These are phyloP conservation scores for Panellus pusillus DNA, from an alignment of 768 basidiomycete species.

Conservation along the genomic window DNA sequence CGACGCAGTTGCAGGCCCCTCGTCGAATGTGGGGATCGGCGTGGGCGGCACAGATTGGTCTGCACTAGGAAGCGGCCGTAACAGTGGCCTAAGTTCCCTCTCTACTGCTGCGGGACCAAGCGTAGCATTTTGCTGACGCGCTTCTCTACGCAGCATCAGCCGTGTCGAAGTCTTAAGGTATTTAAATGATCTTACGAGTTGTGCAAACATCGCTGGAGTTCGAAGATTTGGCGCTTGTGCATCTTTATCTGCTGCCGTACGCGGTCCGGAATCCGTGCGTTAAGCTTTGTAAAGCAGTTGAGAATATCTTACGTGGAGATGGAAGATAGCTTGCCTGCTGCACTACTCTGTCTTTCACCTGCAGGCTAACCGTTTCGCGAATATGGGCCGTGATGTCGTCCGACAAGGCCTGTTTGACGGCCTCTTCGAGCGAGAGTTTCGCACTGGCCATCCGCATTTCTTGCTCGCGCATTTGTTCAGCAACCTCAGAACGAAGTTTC, in stretches of 20 bases:
- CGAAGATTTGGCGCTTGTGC: slow-evolving; percentile 43
- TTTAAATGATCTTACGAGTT: slow-evolving; percentile 43
- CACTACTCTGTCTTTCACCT: slow-evolving; percentile 43
- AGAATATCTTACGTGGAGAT: neutral
- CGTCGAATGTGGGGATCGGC: slow-evolving; percentile 14
- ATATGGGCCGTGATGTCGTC: slow-evolving; percentile 40
- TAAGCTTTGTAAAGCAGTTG: slow-evolving; percentile 33
- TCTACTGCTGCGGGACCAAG: slow-evolving; percentile 36
- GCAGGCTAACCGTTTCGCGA: slow-evolving; percentile 31
- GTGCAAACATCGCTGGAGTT: slow-evolving; percentile 43
- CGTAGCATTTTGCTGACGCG: slow-evolving; percentile 42
- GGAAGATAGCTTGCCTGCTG: slow-evolving; percentile 36
- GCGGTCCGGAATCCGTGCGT: slow-evolving; percentile 41
- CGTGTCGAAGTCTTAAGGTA: neutral
- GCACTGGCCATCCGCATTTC: slow-evolving; percentile 38
- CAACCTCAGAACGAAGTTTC: slow-evolving; percentile 36
- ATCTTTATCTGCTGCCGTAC: slow-evolving; percentile 38
- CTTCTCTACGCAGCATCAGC: slow-evolving; percentile 37
- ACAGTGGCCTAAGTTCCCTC: slow-evolving; percentile 49
- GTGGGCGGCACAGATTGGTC: slow-evolving; percentile 39
- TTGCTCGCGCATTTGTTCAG: slow-evolving; percentile 39
- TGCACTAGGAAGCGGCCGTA: slow-evolving; percentile 50
- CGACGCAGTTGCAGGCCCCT: slow-evolving; percentile 39
- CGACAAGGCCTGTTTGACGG: slow-evolving; percentile 43
- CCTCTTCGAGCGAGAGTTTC: slow-evolving; percentile 33